Conservation (phyloP, 768 basidiomycete species). For the Podaxis sp. region DNA sequence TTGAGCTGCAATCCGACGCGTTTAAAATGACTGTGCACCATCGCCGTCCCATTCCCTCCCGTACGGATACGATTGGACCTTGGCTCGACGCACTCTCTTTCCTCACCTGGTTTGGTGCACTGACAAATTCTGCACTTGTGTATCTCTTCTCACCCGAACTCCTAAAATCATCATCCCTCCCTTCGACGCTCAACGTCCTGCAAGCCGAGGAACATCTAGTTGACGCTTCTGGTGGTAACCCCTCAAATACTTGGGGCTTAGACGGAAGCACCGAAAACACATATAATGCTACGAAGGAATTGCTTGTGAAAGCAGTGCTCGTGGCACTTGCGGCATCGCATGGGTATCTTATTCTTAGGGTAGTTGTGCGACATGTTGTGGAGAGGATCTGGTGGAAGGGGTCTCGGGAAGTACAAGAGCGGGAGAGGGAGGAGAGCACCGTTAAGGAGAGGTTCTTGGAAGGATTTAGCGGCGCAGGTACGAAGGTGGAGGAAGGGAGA, state of each 20-base stretch:
- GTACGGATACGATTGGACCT: slow-evolving; percentile 89
- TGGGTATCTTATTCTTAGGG: slow-evolving; percentile 71
- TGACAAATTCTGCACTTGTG: slow-evolving; percentile 88
- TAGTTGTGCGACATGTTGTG: slow-evolving; percentile 63
- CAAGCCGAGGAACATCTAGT: slow-evolving; percentile 23
- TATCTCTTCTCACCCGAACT: slow-evolving; percentile 68
- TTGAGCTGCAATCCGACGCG: slow-evolving; percentile 92
- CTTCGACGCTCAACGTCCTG: slow-evolving; percentile 20
- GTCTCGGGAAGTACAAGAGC: slow-evolving; percentile 61
- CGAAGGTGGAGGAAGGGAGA: slow-evolving; percentile 19
- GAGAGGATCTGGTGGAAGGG: slow-evolving; percentile 79
- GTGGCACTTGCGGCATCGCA: slow-evolving; percentile 86
- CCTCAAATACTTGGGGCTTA: slow-evolving; percentile 20
- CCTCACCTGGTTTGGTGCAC: slow-evolving; percentile 85
- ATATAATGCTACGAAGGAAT: slow-evolving; percentile 42
- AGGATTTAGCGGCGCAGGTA: slow-evolving; percentile 17
- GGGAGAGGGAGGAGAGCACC: slow-evolving; percentile 53
- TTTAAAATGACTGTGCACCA: slow-evolving; percentile 90
- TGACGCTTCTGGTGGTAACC: slow-evolving; percentile 18
- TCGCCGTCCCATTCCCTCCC: slow-evolving; percentile 80
- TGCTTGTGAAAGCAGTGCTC: slow-evolving; percentile 64
- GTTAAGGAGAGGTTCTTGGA: slow-evolving; percentile 41
- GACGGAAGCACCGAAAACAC: slow-evolving; percentile 22
- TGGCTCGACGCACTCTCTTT: slow-evolving; percentile 90
- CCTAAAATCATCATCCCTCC: slow-evolving; percentile 14